Evolutionary conservation across 2,329 filamentous ascomycete genomes (phyloP).

Genomic region (Verruconis gallopava): DNA sequence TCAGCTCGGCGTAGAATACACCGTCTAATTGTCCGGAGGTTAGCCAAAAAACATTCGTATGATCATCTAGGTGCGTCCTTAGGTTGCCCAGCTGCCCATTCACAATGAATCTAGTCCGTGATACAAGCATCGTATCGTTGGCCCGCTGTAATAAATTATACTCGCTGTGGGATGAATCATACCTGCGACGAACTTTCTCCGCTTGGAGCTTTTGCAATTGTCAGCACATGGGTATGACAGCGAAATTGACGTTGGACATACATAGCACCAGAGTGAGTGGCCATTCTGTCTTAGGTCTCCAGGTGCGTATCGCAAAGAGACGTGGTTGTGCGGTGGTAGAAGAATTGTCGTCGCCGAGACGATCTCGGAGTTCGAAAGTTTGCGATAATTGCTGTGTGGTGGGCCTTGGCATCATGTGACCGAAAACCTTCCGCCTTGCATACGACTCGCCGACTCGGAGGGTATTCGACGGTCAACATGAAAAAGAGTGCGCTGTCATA

Average conservation of each 20-base stretch:
- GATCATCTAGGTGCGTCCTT: slow-evolving; percentile 13
- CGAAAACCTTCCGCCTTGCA: no score
- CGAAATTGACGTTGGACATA: no score
- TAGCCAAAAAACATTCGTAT: slow-evolving; percentile 10
- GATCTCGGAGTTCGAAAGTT: background rate
- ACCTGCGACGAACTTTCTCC: slow-evolving; percentile 54
- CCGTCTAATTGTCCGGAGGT: no score
- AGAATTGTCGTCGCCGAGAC: background rate
- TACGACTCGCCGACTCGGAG: background rate
- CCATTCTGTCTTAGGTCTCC: slow-evolving; percentile 19
- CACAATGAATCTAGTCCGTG: background rate
- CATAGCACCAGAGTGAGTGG: slow-evolving; percentile 27
- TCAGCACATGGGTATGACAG: no score
- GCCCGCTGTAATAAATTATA: no score
- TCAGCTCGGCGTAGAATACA: slow-evolving; percentile 99
- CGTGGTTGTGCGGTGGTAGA: background rate
- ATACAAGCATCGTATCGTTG: no score
- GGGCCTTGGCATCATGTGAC: background rate
- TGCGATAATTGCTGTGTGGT: background rate
- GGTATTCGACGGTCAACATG: background rate
- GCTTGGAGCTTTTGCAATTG: slow-evolving; percentile 66
- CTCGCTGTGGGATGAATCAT: slow-evolving; percentile 18
- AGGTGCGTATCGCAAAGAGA: background rate
- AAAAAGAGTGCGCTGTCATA: no score
- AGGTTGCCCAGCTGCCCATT: background rate